These are phyloP conservation scores for Huntiella decipiens DNA, from an alignment of 2,329 filamentous ascomycete species.

Conservation along the genomic window DNA sequence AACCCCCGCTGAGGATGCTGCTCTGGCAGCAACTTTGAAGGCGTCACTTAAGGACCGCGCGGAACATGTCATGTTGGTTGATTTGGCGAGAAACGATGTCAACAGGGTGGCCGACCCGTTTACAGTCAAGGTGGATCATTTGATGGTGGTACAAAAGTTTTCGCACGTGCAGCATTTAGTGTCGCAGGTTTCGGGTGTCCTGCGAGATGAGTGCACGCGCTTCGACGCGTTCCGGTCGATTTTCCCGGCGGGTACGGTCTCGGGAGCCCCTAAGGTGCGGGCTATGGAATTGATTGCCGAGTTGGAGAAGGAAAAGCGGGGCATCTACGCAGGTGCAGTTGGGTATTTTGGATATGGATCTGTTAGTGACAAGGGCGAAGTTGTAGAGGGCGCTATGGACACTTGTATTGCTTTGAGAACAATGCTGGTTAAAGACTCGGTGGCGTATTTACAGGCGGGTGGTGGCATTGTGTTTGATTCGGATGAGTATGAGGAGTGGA, in stretches of 20 bases:
- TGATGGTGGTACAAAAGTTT: slow-evolving; percentile 91
- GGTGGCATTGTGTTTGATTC: slow-evolving; percentile 92
- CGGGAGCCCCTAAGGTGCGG: slow-evolving; percentile 82
- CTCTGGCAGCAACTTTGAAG: slow-evolving; percentile 56
- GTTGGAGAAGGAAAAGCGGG: slow-evolving; percentile 81
- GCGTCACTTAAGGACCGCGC: slow-evolving; percentile 77
- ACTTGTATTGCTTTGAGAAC: slow-evolving; percentile 67
- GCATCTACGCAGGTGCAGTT: slow-evolving; percentile 87
- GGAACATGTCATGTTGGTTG: slow-evolving; percentile 95
- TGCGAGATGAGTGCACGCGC: slow-evolving; percentile 64
- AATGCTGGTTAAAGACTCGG: slow-evolving; percentile 81
- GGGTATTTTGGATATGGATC: slow-evolving; percentile 87
- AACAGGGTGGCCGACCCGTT: slow-evolving; percentile 87
- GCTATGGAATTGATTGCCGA: slow-evolving; percentile 97
- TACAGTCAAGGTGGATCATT: slow-evolving; percentile 73
- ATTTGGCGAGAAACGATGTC: slow-evolving; percentile 87
- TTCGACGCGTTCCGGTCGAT: slow-evolving; percentile 95
- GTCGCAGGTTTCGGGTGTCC: slow-evolving; percentile 82
- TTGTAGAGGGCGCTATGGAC: slow-evolving; percentile 74
- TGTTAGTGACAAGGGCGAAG: slow-evolving; percentile 41
- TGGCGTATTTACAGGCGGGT: slow-evolving; percentile 75
- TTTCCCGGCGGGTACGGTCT: slow-evolving; percentile 91
- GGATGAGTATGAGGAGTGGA: slow-evolving; percentile 78
- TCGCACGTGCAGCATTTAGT: slow-evolving; percentile 95
- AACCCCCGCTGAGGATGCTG: slow-evolving; percentile 62